Percentiles rank a stretch among this genome's conserved stretches.
phyloP scores from a whole-genome alignment of 2,329 filamentous ascomycete genomes.

The Neonectria ditissima region DNA sequence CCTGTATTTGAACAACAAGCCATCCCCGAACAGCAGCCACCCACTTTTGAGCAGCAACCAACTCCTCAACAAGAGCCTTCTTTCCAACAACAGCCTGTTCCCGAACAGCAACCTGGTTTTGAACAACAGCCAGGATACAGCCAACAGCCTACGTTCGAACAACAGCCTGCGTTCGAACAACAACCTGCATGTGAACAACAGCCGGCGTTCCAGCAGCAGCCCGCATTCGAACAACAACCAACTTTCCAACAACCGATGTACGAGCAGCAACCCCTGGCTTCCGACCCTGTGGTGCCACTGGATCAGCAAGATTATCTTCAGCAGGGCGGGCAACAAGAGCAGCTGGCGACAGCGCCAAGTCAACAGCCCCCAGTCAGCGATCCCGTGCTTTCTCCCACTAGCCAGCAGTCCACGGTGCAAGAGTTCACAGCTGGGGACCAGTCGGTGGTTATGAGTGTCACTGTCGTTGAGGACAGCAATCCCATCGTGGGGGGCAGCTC shows the following conservation, averaged over 20 bases:
- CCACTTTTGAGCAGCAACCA: not conserved
- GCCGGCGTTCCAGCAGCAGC: not conserved
- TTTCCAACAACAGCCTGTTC: slow-evolving; percentile 6
- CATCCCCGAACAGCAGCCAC: slow-evolving; percentile 1
- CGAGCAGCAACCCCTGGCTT: slow-evolving; percentile 2
- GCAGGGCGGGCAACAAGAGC: not conserved
- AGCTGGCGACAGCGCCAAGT: not conserved
- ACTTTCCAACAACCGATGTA: not conserved
- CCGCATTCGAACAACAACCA: slow-evolving; percentile 1
- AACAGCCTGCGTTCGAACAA: slow-evolving; percentile 1
- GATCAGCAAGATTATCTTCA: slow-evolving; percentile 19
- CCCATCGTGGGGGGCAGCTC: slow-evolving; percentile 4
- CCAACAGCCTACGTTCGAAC: not conserved
- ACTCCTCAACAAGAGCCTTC: not conserved
- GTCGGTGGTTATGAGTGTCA: not conserved
- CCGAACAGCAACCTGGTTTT: not conserved
- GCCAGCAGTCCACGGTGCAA: slow-evolving; percentile 12
- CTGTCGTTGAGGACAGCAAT: slow-evolving; percentile 26
- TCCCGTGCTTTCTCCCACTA: not conserved
- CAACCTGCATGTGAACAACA: slow-evolving; percentile 2
- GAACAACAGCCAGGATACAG: not conserved
- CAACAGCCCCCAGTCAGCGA: slow-evolving; percentile 13
- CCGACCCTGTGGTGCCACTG: not conserved
- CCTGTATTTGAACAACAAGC: not conserved
- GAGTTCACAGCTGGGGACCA: not conserved